Evolutionary conservation across 2,329 filamentous ascomycete species (phyloP).

Genomic region (Fusarium mangiferae): DNA sequence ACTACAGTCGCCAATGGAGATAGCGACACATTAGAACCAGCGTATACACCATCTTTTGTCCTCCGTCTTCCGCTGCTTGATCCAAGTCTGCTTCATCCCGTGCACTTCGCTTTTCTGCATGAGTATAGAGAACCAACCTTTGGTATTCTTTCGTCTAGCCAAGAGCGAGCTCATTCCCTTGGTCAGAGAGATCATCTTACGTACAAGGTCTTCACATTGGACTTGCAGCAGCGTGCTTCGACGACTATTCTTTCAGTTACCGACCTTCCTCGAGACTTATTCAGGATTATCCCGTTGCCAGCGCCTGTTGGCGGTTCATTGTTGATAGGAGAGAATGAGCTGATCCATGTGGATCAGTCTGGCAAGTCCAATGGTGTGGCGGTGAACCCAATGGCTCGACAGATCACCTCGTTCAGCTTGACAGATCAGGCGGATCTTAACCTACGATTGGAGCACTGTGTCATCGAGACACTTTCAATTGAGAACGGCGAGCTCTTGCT

Average conservation of each 20-base stretch:
- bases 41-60: conserved; percentile 92
- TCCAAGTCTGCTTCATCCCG: conserved; percentile 84
- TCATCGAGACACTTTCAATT: conserved; percentile 78
- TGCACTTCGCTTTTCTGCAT: conserved; percentile 92
- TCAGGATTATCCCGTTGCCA: conserved; percentile 82
- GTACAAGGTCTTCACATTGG: conserved; percentile 95
- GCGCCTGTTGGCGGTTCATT: conserved; percentile 89
- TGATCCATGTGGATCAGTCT: conserved; percentile 95
- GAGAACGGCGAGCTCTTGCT: conserved; percentile 88
- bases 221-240: conserved; percentile 91
- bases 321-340: conserved; percentile 86
- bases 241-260: conserved; percentile 90
- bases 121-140: conserved; percentile 98
- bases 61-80: conserved; percentile 90
- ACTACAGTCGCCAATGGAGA: conserved; percentile 50
- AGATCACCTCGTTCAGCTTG: conserved; percentile 84
- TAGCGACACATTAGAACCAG: conserved; percentile 62
- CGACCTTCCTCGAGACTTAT: conserved; percentile 87
- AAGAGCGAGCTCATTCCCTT: conserved; percentile 78
- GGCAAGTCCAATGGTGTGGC: conserved; percentile 93
- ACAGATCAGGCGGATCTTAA: conserved; percentile 85
- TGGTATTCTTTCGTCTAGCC: conserved; percentile 86
- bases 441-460: conserved; percentile 83
- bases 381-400: conserved; percentile 89
- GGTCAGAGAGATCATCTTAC: conserved; percentile 86